These are phyloP conservation scores for Vigna angularis DNA, from an alignment of 306 rosid genomes.

Conservation along the genomic window DNA sequence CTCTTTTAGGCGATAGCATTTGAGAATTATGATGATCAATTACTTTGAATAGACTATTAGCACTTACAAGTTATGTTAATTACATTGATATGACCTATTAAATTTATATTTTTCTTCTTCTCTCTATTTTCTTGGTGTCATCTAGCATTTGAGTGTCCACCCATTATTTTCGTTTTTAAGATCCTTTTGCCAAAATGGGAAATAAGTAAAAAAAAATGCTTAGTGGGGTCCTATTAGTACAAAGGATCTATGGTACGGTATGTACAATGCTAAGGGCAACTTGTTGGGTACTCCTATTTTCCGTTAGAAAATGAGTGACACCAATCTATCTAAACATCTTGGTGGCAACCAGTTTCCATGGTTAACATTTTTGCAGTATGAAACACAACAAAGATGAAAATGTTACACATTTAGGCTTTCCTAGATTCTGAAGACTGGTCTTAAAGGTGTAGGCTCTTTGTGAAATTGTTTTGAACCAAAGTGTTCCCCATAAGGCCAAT, in stretches of 20 bases:
- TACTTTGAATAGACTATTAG: too few species aligned
- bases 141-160: not conserved
- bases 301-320: conserved; percentile 22
- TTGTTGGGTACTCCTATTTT: conserved; percentile 39
- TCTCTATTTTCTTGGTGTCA: not conserved
- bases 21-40: too few species aligned
- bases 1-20: too few species aligned
- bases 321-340: conserved; percentile 34
- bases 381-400: conserved; percentile 36
- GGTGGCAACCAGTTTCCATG: conserved; percentile 52
- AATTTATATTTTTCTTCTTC: not conserved
- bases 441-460: conserved; percentile 62
- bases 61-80: not conserved
- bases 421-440: conserved; percentile 74
- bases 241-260: conserved; percentile 59
- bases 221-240: conserved; percentile 47
- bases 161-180: not conserved
- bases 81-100: not conserved
- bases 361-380: conserved; percentile 37
- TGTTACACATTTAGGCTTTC: conserved; percentile 43
- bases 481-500: conserved; percentile 50
- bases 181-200: conserved; percentile 49
- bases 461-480: conserved; percentile 50
- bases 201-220: conserved; percentile 19
- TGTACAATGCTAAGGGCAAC: conserved; percentile 52